Conservation (phyloP, 257 asterid species). For the Solanum gandarillasii region DNA sequence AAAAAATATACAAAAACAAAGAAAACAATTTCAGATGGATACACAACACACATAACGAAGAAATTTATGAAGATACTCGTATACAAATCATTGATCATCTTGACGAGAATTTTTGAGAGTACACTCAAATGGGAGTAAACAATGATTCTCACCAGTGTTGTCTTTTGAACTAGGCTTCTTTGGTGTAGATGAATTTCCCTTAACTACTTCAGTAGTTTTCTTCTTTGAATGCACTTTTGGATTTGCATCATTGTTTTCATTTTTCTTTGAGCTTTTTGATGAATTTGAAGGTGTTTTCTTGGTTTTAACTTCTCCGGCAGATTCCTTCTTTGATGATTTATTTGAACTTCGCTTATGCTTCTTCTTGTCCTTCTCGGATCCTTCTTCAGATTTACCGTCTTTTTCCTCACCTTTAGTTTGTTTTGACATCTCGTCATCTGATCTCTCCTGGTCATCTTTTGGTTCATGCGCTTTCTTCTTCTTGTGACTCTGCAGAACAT, state of each 20-base stretch:
- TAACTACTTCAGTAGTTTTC: conserved; percentile 39
- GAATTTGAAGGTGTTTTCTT: conserved; percentile 44
- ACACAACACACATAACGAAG: neutral
- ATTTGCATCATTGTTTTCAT: conserved; percentile 22
- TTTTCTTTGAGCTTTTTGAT: conserved; percentile 27
- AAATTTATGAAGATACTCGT: neutral
- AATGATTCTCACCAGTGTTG: conserved; percentile 40
- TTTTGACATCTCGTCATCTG: conserved; percentile 65
- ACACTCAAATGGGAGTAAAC: neutral
- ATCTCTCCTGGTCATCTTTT: conserved; percentile 32
- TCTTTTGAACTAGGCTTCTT: conserved; percentile 43
- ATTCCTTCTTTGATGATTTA: conserved; percentile 38
- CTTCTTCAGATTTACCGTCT: conserved; percentile 28
- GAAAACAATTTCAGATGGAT: neutral
- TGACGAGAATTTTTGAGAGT: neutral
- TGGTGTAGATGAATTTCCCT: conserved; percentile 35
- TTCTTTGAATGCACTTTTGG: conserved; percentile 37
- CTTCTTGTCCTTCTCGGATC: conserved; percentile 30
- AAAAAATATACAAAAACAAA: neutral
- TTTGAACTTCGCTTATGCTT: conserved; percentile 22
- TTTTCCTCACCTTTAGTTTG: conserved; percentile 45
- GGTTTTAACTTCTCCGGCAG: conserved; percentile 30
- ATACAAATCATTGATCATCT: neutral
- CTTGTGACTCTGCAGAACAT: conserved; percentile 33
- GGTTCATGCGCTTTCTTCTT: conserved; percentile 20